Percentiles rank a stretch among this genome's conserved stretches.
Evolutionary conservation across 2,329 filamentous ascomycete species (phyloP).

Genomic region (Aureobasidium subglaciale): DNA sequence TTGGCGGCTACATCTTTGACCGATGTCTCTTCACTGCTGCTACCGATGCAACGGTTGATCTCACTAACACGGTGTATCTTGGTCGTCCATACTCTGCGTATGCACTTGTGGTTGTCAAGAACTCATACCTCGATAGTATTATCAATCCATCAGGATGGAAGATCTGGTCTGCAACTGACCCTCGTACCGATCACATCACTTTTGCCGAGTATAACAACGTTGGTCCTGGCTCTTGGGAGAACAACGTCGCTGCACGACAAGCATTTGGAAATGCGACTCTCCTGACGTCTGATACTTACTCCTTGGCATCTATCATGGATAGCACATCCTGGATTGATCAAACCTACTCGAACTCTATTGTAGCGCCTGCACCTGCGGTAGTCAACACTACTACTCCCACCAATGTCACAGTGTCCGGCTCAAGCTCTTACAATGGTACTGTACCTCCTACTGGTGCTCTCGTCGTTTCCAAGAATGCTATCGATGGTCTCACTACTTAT

Average conservation of each 20-base stretch:
- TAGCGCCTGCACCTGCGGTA: slow-evolving; percentile 26
- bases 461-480: slow-evolving; percentile 33
- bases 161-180: slow-evolving; percentile 21
- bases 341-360: slow-evolving; percentile 34
- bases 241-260: slow-evolving; percentile 29
- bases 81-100: slow-evolving; percentile 22
- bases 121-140: slow-evolving; percentile 20
- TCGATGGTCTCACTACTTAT: slow-evolving; percentile 31
- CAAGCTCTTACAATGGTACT: slow-evolving; percentile 28
- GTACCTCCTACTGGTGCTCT: slow-evolving; percentile 31
- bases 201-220: slow-evolving; percentile 22
- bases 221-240: slow-evolving; percentile 29
- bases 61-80: slow-evolving; percentile 26
- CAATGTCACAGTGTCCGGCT: slow-evolving; percentile 24
- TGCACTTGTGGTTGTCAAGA: slow-evolving; percentile 21
- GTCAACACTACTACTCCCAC: slow-evolving; percentile 18
- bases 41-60: slow-evolving; percentile 26
- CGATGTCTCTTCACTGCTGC: slow-evolving; percentile 28
- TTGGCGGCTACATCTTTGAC: slow-evolving; percentile 33
- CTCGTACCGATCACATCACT: slow-evolving; percentile 21
- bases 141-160: slow-evolving; percentile 27
- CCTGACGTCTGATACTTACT: slow-evolving; percentile 31
- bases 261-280: slow-evolving; percentile 32
- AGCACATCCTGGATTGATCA: slow-evolving; percentile 34
- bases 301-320: slow-evolving; percentile 29